phyloP scores from a whole-genome alignment of 352 stramenopile species.

The Aphanomyces astaci region DNA sequence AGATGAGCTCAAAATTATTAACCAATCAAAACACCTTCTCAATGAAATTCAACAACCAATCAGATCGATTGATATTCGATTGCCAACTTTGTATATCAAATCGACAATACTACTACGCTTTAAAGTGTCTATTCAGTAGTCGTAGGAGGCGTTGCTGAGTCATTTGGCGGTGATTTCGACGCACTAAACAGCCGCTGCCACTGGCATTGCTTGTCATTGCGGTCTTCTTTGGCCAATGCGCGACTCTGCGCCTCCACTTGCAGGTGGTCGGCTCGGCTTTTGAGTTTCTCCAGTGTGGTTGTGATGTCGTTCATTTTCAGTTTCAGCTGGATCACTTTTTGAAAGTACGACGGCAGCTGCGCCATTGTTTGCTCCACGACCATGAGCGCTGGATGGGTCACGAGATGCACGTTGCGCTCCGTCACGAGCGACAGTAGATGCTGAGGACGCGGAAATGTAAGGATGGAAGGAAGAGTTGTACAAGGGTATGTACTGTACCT shows the following conservation, averaged over 20 bases:
- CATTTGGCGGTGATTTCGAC: not conserved
- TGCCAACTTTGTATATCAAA: no score
- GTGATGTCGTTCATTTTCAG: constrained; percentile 15
- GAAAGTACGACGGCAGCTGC: constrained; percentile 8
- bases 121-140: no score
- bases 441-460: no score
- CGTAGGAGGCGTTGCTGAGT: no score
- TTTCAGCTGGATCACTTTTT: constrained; percentile 16
- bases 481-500: not conserved
- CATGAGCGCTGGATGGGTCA: not conserved
- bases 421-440: constrained; percentile 1
- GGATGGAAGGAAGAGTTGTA: no score
- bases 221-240: constrained; percentile 8
- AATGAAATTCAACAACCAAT: no score
- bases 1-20: no score
- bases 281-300: not conserved
- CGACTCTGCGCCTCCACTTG: constrained; percentile 16
- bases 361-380: constrained; percentile 7
- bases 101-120: no score
- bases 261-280: constrained; percentile 7
- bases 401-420: not conserved
- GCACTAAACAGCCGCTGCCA: not conserved
- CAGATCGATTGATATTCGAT: no score
- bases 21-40: no score
- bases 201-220: not conserved